phyloP scores from a whole-genome alignment of 495 filamentous ascomycete species.

The Chaetomidium leptoderma region DNA sequence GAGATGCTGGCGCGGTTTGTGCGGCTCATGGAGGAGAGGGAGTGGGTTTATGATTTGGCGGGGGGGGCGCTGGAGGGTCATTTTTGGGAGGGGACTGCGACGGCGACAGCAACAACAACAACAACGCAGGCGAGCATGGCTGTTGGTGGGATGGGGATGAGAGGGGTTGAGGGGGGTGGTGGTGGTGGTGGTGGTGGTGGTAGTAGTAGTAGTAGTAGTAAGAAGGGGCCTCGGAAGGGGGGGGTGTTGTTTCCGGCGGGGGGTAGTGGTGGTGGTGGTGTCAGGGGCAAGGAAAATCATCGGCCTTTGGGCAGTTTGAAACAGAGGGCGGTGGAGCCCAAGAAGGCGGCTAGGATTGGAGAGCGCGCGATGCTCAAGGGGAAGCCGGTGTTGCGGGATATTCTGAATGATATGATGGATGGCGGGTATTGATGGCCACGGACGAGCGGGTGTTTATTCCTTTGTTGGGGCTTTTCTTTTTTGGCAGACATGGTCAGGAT shows the following conservation, averaged over 20 bases:
- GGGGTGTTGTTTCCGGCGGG: not conserved
- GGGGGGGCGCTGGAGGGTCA: constrained; percentile 61
- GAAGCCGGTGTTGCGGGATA: constrained; percentile 44
- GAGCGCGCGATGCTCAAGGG: constrained; percentile 38
- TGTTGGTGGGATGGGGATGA: not conserved
- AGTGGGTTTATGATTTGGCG: constrained; percentile 73
- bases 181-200: not conserved
- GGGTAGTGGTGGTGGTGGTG: constrained; percentile 5
- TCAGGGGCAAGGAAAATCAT: constrained; percentile 34
- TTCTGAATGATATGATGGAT: constrained; percentile 46
- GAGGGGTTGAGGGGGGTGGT: not conserved
- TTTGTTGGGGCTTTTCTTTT: not conserved
- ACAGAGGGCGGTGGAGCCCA: constrained; percentile 10
- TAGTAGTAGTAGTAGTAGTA: not conserved
- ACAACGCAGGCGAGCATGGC: not conserved
- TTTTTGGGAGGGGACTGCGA: constrained; percentile 44
- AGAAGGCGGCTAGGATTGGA: constrained; percentile 37
- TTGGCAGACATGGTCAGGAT: not conserved
- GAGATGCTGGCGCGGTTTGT: constrained; percentile 75
- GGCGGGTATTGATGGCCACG: constrained; percentile 30
- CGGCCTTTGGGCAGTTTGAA: constrained; percentile 15
- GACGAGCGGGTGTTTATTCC: not conserved
- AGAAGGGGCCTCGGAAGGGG: constrained; percentile 7
- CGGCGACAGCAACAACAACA: no score
- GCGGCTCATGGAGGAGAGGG: constrained; percentile 63